Base-by-base conservation (phyloP, 768 basidiomycete genomes). In the Leccinum barrowsii region DNA sequence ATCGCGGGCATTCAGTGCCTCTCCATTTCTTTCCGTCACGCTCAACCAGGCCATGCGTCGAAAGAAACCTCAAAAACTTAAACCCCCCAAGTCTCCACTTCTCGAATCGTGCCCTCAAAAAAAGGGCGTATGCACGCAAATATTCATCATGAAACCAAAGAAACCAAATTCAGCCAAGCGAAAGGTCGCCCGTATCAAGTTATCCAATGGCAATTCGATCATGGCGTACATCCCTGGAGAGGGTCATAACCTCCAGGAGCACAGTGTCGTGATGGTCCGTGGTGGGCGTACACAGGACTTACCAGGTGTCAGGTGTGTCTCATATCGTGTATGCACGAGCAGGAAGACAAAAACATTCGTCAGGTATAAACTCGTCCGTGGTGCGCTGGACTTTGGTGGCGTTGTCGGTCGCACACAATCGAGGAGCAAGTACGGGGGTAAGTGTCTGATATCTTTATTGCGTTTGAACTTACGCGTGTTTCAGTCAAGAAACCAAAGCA, bases 101-200 rank as follows among this genome's bases (percentile, higher is more conserved):
- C 82, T 99, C 17, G 77, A 89, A 54, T 78, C 73, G 24, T 87
- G 84, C 67, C 91, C 90, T 7, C 95, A 98, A 76, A 84, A 85
- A 67, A 97, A 97, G 70, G 97, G 92, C 50, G 94, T 99, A 59
- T 92, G 92, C 72, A 84, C 88, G 42, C 85, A 86, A 62, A 80
- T 93, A 42, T 84, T 86, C 64, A 91, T 86, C 54, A 84, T 82
- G 63, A 91, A 86, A 66, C 97, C 97, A 22, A 97, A 94, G 80
- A 99, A 99, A 70, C 97, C 97, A 62, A 99, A 99, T 75, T 98
- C 96, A 11, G 95, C 95, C 37, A 94, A 97, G 70, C 92, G 97
- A 60, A 98, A 98, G 77, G 92, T 98, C 57, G 94, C 94, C 47
- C 83, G 92, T 66, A 87, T 99, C 64, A 96, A 96, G 77, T 79